Base-by-base conservation (phyloP, 805 yeast species). In the Jamesozyma gamospora region DNA sequence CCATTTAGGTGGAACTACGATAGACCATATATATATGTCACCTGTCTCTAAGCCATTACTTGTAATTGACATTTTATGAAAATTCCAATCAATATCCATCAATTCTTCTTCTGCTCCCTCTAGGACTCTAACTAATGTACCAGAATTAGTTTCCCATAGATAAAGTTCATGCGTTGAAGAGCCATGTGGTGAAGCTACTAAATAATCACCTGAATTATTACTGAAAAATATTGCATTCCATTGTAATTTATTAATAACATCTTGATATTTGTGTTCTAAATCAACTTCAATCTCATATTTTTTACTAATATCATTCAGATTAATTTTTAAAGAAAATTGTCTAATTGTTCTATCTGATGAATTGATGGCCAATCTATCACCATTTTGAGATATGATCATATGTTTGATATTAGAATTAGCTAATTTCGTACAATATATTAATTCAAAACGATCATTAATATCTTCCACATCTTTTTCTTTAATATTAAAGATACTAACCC, bases 21-120 rank as follows among this genome's bases (percentile, higher is more conserved):
- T 72, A 36, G 81, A 74, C 96, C 96, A 90, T 31, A 82, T 56
- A 54, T 83, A 87, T 2, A 88, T 72, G 29, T 76, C 68, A 1
- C 96, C 96, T 26, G 83, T 69, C 53, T 88, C 97, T 40, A 84
- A 64, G 0, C 96, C 96, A 24, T 84, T 82, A 14, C 94, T 82
- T 9, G 81, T 82, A 27, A 90, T 76, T 44, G 74, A 65, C 58
- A 95, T 85, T 39, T 75, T 69, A 36, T 75, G 66, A 42, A 75
- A 77, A 57, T 88, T 85, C 95, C 96, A 88, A 50, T 80, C 88
- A 28, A 87, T 84, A 39, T 80, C 90, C 36, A 82, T 74, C 44
- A 88, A 66, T 53, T 88, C 96, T 45, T 61, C 65, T 50, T 88
- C 96, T 5, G 95, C 83, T 0, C 96, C 95, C 59, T 88, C 96